Evolutionary conservation across 2,329 filamentous ascomycete species (phyloP), one percentile per base, ranked within the genome.

Genomic region (Ophiostoma himal-ulmi): DNA sequence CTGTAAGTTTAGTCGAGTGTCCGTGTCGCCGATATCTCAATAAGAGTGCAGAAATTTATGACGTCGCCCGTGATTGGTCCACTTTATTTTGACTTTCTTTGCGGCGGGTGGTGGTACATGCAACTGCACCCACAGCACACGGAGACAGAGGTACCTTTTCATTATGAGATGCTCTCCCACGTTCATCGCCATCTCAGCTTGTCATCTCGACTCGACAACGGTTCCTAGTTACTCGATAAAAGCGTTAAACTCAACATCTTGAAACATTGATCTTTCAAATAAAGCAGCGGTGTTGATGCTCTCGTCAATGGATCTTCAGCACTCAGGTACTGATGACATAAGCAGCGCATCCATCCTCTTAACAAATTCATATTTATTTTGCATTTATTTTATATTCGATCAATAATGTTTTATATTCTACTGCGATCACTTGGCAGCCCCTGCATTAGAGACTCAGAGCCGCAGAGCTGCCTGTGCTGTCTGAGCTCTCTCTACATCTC

Each of bases 51-150:
- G 70, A 72, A 72, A 70, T 72, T 72, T 72, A 70, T 70, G 71
- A 52, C 69, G 68, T 70, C 66, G 71, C 62, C 52, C 52, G 14
- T 72, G 71, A 70, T 72, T 72, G 71, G 67, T 57, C 65, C 68
- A 68, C 57, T 37, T 13, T 39, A 48, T 30, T 36, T 22, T 67
- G 41, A 44, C 54, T 34, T 36, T 7, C 8, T 11, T 11, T 10
- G 13, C 4, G 5, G 26, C 39, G 13, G 20, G n/a, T 8, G 5
- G 36, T 22, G 65, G n/a, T 41, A 67, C 65, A 39, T 62, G 11
- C 5, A 17, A 36, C 17, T 13, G 52, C 52, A 57, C 52, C 52
- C 26, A 57, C 5, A 11, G 8, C 52, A 57, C 52, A 57, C 52
- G 5, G 7, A 4, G 5, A 57, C 3, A 10, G 0, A 57, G 30